These are phyloP conservation scores for Quercus alba DNA, from an alignment of 306 rosid species.

Conservation along the genomic window DNA sequence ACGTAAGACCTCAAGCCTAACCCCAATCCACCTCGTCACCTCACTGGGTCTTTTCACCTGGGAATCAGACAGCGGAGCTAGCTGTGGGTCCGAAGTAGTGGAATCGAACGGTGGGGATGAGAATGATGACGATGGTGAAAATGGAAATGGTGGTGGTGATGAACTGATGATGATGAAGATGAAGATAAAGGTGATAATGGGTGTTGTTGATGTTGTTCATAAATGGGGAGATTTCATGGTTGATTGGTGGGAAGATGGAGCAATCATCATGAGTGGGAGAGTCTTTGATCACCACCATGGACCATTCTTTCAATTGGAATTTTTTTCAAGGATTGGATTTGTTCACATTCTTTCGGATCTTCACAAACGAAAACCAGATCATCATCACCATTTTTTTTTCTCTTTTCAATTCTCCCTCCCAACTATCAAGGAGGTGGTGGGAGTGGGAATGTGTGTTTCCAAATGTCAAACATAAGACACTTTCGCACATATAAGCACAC, in stretches of 20 bases:
- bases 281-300: slow-evolving; percentile 41
- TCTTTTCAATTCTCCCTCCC: too few relatives aligned
- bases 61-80: background rate
- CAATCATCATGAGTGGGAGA: slow-evolving; percentile 17
- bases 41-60: background rate
- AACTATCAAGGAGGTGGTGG: background rate
- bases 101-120: background rate
- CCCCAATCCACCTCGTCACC: background rate
- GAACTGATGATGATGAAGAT: background rate
- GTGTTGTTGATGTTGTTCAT: background rate
- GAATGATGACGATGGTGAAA: background rate
- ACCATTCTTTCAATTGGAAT: slow-evolving; percentile 17
- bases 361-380: background rate
- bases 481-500: background rate
- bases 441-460: background rate
- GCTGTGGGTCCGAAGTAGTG: background rate
- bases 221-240: slow-evolving; percentile 46
- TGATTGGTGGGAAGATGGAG: slow-evolving; percentile 45
- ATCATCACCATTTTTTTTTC: background rate
- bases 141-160: background rate
- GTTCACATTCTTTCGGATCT: background rate
- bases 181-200: slow-evolving; percentile 10
- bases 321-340: background rate
- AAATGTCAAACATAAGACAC: background rate
- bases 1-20: background rate